Conservation (phyloP, 176 grass and related monocot species). For the Zoysia japonica region DNA sequence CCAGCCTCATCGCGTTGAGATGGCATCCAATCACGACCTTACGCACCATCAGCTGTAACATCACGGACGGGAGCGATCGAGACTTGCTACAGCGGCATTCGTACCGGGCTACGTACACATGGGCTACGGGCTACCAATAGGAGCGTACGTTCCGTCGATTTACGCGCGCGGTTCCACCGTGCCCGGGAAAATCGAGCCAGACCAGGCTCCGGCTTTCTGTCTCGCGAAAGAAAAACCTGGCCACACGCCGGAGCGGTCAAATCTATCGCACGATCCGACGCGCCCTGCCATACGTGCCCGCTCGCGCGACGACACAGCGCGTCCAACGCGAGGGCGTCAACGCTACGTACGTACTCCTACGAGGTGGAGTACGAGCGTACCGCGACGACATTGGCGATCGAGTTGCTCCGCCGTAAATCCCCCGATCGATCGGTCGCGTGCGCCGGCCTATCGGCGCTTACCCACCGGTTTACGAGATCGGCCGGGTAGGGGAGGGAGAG, state of each 20-base stretch:
- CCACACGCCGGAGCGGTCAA: constrained; percentile 30
- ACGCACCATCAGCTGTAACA: constrained; percentile 9
- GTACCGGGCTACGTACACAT: background rate
- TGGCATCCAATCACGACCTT: no score
- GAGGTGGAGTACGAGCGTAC: background rate
- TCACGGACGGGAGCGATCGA: background rate
- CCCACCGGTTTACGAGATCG: background rate
- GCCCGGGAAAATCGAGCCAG: constrained; percentile 36
- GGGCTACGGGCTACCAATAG: background rate
- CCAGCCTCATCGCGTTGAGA: no score
- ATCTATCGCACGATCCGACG: background rate
- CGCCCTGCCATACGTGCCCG: background rate
- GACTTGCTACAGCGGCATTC: background rate
- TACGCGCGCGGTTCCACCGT: background rate
- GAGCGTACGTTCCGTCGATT: background rate
- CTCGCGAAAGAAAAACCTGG: background rate
- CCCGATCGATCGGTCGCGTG: background rate
- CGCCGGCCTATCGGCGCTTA: background rate
- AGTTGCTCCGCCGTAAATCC: background rate
- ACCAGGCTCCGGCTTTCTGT: constrained; percentile 1
- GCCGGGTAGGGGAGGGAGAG: background rate
- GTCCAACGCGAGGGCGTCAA: background rate
- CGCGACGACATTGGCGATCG: no score
- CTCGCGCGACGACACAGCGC: background rate
- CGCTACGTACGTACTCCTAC: background rate